Conservation (phyloP, 1,284 basidiomycete genomes). For the Ustilago vetiveriae region DNA sequence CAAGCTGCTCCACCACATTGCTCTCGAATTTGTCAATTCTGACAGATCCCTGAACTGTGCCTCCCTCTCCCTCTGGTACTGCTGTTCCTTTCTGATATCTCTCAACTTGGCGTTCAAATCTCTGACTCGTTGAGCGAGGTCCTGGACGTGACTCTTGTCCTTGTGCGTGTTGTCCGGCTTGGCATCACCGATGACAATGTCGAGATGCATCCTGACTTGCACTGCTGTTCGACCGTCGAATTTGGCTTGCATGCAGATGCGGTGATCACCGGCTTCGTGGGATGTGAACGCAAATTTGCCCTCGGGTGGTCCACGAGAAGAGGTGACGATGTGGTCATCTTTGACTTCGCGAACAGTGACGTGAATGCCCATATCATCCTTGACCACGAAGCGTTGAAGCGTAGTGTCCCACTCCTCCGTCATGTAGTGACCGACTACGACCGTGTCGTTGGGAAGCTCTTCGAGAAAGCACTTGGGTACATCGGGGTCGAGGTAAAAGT, state of each 20-base stretch:
- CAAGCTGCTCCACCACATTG: conserved; percentile 89
- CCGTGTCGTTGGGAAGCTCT: conserved; percentile 94
- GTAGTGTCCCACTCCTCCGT: conserved; percentile 89
- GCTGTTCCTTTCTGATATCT: conserved; percentile 93
- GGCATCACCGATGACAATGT: conserved; percentile 88
- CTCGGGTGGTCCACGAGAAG: conserved; percentile 85
- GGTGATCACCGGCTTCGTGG: conserved; percentile 94
- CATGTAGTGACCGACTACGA: conserved; percentile 80
- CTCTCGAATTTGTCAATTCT: conserved; percentile 85
- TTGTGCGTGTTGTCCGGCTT: conserved; percentile 73
- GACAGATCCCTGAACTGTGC: conserved; percentile 88
- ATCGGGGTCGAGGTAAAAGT: conserved; percentile 69
- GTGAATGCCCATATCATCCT: conserved; percentile 83
- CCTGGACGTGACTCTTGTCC: conserved; percentile 76
- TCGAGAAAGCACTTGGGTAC: conserved; percentile 83
- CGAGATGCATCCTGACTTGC: conserved; percentile 93
- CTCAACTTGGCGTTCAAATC: conserved; percentile 92
- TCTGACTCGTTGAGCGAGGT: conserved; percentile 83
- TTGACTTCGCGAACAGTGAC: conserved; percentile 75
- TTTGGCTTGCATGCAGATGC: conserved; percentile 91
- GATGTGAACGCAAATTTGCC: conserved; percentile 97
- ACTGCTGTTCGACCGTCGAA: conserved; percentile 71
- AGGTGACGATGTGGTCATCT: conserved; percentile 71
- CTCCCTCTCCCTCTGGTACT: conserved; percentile 93
- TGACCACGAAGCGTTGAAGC: conserved; percentile 76